These are phyloP conservation scores for Pichia sp. DNA, from an alignment of 1,139 yeast genomes.

Conservation along the genomic window DNA sequence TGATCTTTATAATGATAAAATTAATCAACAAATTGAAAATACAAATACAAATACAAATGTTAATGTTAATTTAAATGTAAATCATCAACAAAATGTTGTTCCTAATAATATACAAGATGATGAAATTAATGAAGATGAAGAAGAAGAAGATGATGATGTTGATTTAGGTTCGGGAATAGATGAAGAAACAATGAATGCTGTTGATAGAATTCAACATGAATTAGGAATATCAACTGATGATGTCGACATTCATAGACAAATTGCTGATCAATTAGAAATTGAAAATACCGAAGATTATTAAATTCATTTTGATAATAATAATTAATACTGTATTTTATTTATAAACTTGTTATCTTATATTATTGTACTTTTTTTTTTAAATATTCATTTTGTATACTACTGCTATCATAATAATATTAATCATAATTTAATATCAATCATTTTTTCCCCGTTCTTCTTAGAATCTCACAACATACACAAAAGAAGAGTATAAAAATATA, in stretches of 20 bases:
- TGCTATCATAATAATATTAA: neutral
- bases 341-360: neutral
- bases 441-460: too few species aligned
- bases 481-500: neutral
- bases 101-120: neutral
- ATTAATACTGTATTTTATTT: neutral
- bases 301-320: neutral
- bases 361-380: neutral
- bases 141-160: slow-evolving; percentile 10
- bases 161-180: slow-evolving; percentile 10
- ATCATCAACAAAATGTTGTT: too few species aligned
- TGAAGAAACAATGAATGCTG: slow-evolving; percentile 13
- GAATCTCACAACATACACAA: neutral
- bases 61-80: too few species aligned
- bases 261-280: slow-evolving; percentile 13
- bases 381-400: neutral
- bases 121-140: slow-evolving; percentile 1
- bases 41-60: neutral
- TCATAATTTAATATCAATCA: too few species aligned
- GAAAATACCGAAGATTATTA: slow-evolving; percentile 8
- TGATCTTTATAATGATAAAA: too few species aligned
- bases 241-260: slow-evolving; percentile 14
- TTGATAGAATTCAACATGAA: slow-evolving; percentile 13
- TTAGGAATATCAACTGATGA: slow-evolving; percentile 9
- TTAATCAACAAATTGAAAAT: neutral